Percentiles rank a stretch among this genome's conserved stretches.
Evolutionary conservation across 2,329 filamentous ascomycete species (phyloP).

Genomic region (Phyllosticta paracitricarpa): DNA sequence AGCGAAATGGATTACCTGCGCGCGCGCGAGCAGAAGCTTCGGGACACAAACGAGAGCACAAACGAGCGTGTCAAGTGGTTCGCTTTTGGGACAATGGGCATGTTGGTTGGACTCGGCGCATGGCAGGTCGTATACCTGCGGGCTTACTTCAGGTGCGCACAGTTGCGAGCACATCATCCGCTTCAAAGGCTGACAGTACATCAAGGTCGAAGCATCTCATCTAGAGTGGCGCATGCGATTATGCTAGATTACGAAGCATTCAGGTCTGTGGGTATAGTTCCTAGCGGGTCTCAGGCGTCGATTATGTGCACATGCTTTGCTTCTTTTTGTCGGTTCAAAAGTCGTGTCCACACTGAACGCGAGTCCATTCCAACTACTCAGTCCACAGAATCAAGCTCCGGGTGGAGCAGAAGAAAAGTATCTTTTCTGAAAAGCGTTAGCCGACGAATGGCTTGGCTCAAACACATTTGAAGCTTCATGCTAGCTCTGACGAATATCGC

Average conservation of each 20-base stretch:
- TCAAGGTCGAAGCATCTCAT: slow-evolving; percentile 42
- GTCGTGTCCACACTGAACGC: not conserved
- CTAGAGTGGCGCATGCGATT: slow-evolving; percentile 18
- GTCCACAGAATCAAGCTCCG: not conserved
- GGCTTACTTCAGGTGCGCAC: slow-evolving; percentile 80
- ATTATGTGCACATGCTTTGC: slow-evolving; percentile 4
- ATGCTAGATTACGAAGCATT: slow-evolving; percentile 7
- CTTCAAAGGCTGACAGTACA: not conserved
- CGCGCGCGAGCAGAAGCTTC: slow-evolving; percentile 79
- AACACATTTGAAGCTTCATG: too few relatives aligned
- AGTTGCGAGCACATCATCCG: too few relatives aligned
- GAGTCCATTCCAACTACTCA: not conserved
- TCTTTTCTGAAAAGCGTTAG: not conserved
- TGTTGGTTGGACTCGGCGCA: slow-evolving; percentile 77
- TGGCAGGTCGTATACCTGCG: slow-evolving; percentile 98
- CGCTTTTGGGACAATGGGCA: slow-evolving; percentile 82
- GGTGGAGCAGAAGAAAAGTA: not conserved
- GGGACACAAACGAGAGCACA: slow-evolving; percentile 99
- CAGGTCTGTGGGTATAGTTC: slow-evolving; percentile 6
- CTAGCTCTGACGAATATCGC: too few relatives aligned
- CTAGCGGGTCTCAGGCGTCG: slow-evolving; percentile 5
- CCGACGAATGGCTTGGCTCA: too few relatives aligned
- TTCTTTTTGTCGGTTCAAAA: not conserved
- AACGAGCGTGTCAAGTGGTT: slow-evolving; percentile 99
- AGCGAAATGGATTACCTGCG: slow-evolving; percentile 94